phyloP scores from a whole-genome alignment of 306 rosid species.

The Rosa chinensis region DNA sequence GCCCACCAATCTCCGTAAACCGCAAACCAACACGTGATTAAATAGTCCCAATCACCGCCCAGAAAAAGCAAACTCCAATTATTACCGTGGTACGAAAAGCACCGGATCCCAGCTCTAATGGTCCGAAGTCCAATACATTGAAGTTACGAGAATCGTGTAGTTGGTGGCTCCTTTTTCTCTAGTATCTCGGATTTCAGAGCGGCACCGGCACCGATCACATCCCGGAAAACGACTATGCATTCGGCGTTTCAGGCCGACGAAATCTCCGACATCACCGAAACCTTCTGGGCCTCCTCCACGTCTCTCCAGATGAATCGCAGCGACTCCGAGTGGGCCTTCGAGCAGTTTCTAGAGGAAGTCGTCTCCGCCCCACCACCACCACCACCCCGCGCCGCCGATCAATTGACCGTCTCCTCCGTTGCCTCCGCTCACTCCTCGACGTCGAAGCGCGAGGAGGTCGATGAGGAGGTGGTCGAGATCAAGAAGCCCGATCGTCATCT shows the following conservation, averaged over 20 bases:
- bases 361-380: constrained; percentile 31
- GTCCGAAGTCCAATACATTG: neutral
- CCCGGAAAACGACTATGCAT: constrained; percentile 17
- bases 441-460: constrained; percentile 40
- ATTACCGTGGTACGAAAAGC: neutral
- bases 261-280: constrained; percentile 30
- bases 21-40: neutral
- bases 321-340: constrained; percentile 53
- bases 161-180: neutral
- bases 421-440: constrained; percentile 47
- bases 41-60: neutral
- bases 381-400: constrained; percentile 18
- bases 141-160: neutral
- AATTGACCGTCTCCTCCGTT: constrained; percentile 7
- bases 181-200: too few species aligned
- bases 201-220: neutral
- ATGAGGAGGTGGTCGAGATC: constrained; percentile 43
- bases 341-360: constrained; percentile 48
- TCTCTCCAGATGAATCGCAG: constrained; percentile 48
- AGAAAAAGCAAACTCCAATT: neutral
- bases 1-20: neutral
- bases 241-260: constrained; percentile 36
- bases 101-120: neutral
- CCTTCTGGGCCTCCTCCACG: constrained; percentile 26
- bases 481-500: constrained; percentile 35